Conservation (phyloP, 345 rosid genomes). For the Schrenkiella parvula region DNA sequence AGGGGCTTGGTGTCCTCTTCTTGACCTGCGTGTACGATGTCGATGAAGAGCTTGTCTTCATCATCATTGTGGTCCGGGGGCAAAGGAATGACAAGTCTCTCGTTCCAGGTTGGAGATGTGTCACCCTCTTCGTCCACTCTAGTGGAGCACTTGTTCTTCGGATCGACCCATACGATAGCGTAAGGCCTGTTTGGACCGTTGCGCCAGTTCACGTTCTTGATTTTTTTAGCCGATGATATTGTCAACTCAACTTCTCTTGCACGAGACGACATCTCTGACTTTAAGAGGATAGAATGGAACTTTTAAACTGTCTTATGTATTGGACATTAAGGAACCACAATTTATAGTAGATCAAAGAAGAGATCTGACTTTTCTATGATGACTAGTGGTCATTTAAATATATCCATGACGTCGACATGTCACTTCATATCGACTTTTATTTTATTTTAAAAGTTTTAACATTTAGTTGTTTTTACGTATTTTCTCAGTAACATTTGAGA, state of each 20-base stretch:
- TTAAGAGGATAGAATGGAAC: not conserved
- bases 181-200: conserved; percentile 56
- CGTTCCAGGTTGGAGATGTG: conserved; percentile 56
- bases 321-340: too few relatives aligned
- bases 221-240: conserved; percentile 55
- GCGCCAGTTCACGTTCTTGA: conserved; percentile 93
- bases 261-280: conserved; percentile 5
- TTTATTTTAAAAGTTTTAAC: too few relatives aligned
- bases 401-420: too few relatives aligned
- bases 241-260: conserved; percentile 50
- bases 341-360: too few relatives aligned
- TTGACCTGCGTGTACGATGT: conserved; percentile 62
- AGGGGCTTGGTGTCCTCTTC: conserved; percentile 69
- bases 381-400: too few relatives aligned
- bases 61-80: conserved; percentile 25
- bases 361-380: too few relatives aligned
- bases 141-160: conserved; percentile 46
- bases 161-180: conserved; percentile 71
- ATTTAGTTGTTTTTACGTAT: too few relatives aligned
- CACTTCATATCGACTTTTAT: too few relatives aligned
- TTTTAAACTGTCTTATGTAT: too few relatives aligned
- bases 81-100: conserved; percentile 43
- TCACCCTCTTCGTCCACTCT: conserved; percentile 61
- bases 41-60: conserved; percentile 43
- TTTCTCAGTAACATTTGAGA: too few relatives aligned